These are phyloP conservation scores for Fraxinus velutina DNA, from an alignment of 305 asterid genomes.

Conservation along the genomic window DNA sequence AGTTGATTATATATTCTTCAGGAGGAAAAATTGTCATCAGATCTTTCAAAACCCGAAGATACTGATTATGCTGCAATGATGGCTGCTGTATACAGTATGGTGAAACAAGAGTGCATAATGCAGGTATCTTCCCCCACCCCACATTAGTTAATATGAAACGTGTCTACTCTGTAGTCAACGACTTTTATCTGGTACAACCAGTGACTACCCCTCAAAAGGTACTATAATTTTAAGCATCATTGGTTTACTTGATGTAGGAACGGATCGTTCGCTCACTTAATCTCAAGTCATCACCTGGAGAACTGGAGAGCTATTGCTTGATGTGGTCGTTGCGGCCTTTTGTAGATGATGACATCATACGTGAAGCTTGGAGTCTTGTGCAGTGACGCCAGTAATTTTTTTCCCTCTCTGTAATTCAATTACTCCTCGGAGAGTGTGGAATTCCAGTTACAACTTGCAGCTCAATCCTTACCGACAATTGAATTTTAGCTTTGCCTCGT, in stretches of 20 bases:
- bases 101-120: conserved; percentile 71
- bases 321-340: conserved; percentile 87
- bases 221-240: background rate
- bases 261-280: conserved; percentile 55
- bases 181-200: background rate
- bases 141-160: background rate
- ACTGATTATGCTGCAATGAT: conserved; percentile 54
- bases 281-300: conserved; percentile 60
- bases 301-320: conserved; percentile 67
- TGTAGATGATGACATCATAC: conserved; percentile 61
- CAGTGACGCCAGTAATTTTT: conserved; percentile 14
- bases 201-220: background rate
- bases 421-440: background rate
- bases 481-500: background rate
- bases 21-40: conserved; percentile 31
- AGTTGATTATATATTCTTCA: conserved; percentile 13
- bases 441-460: background rate
- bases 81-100: conserved; percentile 62
- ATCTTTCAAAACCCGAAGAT: conserved; percentile 37
- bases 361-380: conserved; percentile 58
- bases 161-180: background rate
- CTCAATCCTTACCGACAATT: background rate
- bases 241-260: conserved; percentile 37
- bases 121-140: conserved; percentile 46
- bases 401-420: background rate